Evolutionary conservation across 495 filamentous ascomycete species (phyloP).

Genomic region (Podospora conica): DNA sequence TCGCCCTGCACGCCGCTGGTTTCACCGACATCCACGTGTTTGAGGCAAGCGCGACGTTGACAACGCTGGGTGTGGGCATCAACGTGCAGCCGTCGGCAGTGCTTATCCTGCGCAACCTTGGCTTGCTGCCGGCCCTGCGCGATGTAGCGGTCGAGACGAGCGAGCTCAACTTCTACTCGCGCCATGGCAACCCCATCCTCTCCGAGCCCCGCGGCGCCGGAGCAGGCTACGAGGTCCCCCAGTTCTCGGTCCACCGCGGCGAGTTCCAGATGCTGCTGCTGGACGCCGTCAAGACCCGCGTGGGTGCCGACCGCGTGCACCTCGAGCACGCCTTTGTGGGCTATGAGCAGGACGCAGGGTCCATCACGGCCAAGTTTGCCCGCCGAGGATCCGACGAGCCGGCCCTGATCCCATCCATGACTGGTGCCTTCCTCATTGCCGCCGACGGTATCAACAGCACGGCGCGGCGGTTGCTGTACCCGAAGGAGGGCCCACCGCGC

Average conservation of each 20-base stretch:
- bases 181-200: constrained; percentile 15
- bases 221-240: constrained; percentile 11
- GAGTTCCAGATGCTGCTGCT: constrained; percentile 16
- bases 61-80: constrained; percentile 14
- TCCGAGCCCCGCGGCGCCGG: constrained; percentile 11
- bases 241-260: constrained; percentile 17
- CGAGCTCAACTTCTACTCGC: constrained; percentile 16
- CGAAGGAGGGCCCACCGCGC: constrained; percentile 12
- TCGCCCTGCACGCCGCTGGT: constrained; percentile 13
- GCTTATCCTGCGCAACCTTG: constrained; percentile 15
- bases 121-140: constrained; percentile 8
- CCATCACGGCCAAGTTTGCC: constrained; percentile 11
- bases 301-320: constrained; percentile 11
- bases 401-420: constrained; percentile 1
- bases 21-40: constrained; percentile 18
- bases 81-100: constrained; percentile 15
- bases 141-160: constrained; percentile 8
- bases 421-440: constrained; percentile 5
- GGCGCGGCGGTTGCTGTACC: constrained; percentile 11
- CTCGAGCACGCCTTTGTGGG: constrained; percentile 10
- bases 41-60: constrained; percentile 12
- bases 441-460: constrained; percentile 17
- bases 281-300: constrained; percentile 3
- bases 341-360: constrained; percentile 7
- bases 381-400: background rate